Evolutionary conservation across 1,284 basidiomycete species (phyloP), one percentile per base, ranked within the genome.

Genomic region (Moesziomyces aphidis): DNA sequence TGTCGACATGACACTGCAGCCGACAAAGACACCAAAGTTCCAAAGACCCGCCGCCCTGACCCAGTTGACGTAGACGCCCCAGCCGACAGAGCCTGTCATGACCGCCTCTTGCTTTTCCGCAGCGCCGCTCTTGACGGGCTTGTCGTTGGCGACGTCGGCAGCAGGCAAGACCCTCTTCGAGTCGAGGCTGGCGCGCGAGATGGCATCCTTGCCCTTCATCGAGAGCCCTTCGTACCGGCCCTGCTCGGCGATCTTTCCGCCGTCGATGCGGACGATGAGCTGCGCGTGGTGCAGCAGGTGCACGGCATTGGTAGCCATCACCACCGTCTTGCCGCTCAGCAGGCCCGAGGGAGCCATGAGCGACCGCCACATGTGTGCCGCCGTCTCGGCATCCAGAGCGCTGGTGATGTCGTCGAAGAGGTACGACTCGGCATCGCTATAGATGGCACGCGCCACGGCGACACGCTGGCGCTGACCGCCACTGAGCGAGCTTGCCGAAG

Each of bases 331-430:
- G 23, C 61, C 61, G 4, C 50, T 47, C n/a, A 78, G 43, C 28
- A 77, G 47, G 19, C 78, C 78, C 0, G 56, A 28, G 2, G 55
- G 51, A 1, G 69, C 74, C 61, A 80, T 68, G 7, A 80, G 60
- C 21, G 61, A 50, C 15, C 60, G 51, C 77, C 77, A 80, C 56
- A 83, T 59, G 52, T 88, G 87, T 43, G 91, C 89, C 62, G 89
- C 91, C 26, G 79, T 81, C 58, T 77, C 67, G 5, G 90, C 89
- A 79, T 94, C 92, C 3, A 94, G 90, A 3, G 81, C 80, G 17
- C 81, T 76, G 15, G 82, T 77, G 36, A 84, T 78, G 56, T 84
- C 83, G 58, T 83, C 83, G 4, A 84, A 65, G 1, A 84, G 45
- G n/a, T 77, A 72, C 1, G 75, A 62, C 5, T 71, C 54, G 9